Evolutionary conservation across 176 grass and related monocot species (phyloP).

Genomic region (Eleusine indica): DNA sequence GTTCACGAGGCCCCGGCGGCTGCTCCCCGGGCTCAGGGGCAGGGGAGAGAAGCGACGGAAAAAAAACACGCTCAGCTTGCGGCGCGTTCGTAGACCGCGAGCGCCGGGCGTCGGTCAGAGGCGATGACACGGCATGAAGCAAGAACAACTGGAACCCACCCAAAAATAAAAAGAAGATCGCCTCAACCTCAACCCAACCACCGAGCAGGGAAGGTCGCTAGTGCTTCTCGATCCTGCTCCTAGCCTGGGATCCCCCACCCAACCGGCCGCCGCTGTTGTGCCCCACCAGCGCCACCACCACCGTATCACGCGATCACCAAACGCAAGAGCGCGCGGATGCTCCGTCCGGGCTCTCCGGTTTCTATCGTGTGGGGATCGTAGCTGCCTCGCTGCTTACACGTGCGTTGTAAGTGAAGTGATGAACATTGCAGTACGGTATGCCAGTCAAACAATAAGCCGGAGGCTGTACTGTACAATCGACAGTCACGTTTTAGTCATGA

Average conservation of each 20-base stretch:
- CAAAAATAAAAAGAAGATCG: not conserved
- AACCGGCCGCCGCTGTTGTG: not conserved
- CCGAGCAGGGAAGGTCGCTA: not conserved
- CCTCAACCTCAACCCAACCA: constrained; percentile 15
- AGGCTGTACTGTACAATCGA: too few relatives aligned
- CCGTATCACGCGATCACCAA: not conserved
- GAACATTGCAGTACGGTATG: not conserved
- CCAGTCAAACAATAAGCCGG: too few relatives aligned
- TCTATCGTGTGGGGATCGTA: too few relatives aligned
- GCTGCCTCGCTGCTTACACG: not conserved
- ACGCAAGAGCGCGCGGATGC: not conserved
- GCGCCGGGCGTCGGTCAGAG: not conserved
- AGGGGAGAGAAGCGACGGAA: not conserved
- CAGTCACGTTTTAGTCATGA: too few relatives aligned
- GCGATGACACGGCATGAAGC: constrained; percentile 1
- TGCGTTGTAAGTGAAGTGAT: not conserved
- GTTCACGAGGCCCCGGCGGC: constrained; percentile 1
- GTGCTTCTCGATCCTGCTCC: constrained; percentile 40
- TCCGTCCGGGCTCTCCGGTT: not conserved
- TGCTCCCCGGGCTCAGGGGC: not conserved
- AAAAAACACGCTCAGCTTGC: not conserved
- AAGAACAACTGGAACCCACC: constrained; percentile 46
- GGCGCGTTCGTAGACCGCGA: not conserved
- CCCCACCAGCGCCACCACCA: not conserved
- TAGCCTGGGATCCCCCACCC: not conserved